A percentile compares a stretch with the other conserved stretches of the same genome.
These are phyloP conservation scores for Tinospora cordifolia DNA, from an alignment of 164 flowering plant species.

Conservation along the genomic window DNA sequence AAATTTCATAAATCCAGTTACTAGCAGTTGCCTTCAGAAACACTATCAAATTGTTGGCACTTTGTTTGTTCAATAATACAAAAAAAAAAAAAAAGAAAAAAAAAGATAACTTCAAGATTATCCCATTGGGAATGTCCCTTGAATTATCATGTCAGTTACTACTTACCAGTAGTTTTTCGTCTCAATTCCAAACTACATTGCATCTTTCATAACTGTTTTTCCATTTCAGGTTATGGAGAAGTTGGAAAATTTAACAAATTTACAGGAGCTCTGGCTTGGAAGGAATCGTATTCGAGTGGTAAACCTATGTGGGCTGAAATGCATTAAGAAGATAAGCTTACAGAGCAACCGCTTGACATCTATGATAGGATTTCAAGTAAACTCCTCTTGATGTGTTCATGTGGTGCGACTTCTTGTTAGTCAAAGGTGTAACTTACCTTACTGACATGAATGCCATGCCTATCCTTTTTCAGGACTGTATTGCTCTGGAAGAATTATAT, in stretches of 20 bases:
- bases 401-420: neutral
- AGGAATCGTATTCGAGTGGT: constrained; percentile 73
- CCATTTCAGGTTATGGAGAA: constrained; percentile 79
- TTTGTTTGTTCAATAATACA: neutral
- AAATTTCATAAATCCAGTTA: neutral
- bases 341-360: constrained; percentile 96
- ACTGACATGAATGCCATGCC: no score
- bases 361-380: constrained; percentile 80
- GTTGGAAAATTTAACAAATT: constrained; percentile 49
- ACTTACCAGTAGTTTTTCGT: neutral
- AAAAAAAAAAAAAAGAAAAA: no score
- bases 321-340: constrained; percentile 81
- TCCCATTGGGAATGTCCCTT: neutral
- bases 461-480: constrained; percentile 47
- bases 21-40: neutral
- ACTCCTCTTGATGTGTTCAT: constrained; percentile 6
- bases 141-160: neutral
- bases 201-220: neutral
- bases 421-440: no score
- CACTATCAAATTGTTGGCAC: neutral
- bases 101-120: neutral
- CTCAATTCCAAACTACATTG: neutral
- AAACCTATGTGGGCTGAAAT: constrained; percentile 71
- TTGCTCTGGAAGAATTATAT: constrained; percentile 86
- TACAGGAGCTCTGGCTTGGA: constrained; percentile 95